Conservation (phyloP, 106 monocot genomes). For the Allium cepa region DNA sequence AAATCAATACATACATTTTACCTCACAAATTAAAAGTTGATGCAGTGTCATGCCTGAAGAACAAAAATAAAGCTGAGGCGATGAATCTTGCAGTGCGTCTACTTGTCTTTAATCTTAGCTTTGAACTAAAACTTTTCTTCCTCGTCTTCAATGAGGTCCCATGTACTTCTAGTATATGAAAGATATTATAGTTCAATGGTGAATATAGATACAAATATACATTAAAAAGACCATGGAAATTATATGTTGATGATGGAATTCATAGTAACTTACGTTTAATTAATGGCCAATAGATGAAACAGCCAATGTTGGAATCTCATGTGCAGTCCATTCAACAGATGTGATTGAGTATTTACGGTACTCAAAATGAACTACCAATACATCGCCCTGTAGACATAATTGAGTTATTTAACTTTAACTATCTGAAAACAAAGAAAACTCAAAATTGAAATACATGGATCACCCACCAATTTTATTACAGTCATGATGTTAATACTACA, state of each 20-base stretch:
- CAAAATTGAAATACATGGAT: too few relatives aligned
- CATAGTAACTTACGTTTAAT: conserved; percentile 51
- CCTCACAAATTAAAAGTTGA: neutral
- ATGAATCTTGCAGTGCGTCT: conserved; percentile 74
- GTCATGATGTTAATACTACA: too few relatives aligned
- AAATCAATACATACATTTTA: neutral
- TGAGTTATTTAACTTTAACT: neutral
- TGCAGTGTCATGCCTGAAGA: conserved; percentile 57
- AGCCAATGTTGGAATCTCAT: conserved; percentile 84
- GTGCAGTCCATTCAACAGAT: conserved; percentile 94
- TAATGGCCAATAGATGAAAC: conserved; percentile 87
- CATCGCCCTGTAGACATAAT: conserved; percentile 46
- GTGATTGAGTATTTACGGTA: conserved; percentile 87
- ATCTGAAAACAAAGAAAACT: too few relatives aligned
- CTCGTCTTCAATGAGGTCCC: conserved; percentile 87
- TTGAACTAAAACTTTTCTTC: conserved; percentile 95
- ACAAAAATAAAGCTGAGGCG: conserved; percentile 88
- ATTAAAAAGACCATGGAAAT: too few relatives aligned
- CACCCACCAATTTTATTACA: too few relatives aligned
- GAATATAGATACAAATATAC: neutral
- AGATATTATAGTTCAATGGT: neutral
- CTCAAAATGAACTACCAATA: conserved; percentile 83
- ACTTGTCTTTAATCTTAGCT: conserved; percentile 75
- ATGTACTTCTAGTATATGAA: conserved; percentile 32
- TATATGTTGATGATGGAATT: too few relatives aligned